Percentiles rank a stretch among this genome's conserved stretches.
Conservation (phyloP, 768 basidiomycete genomes). For the Rhodosporidiobolus sp. region DNA sequence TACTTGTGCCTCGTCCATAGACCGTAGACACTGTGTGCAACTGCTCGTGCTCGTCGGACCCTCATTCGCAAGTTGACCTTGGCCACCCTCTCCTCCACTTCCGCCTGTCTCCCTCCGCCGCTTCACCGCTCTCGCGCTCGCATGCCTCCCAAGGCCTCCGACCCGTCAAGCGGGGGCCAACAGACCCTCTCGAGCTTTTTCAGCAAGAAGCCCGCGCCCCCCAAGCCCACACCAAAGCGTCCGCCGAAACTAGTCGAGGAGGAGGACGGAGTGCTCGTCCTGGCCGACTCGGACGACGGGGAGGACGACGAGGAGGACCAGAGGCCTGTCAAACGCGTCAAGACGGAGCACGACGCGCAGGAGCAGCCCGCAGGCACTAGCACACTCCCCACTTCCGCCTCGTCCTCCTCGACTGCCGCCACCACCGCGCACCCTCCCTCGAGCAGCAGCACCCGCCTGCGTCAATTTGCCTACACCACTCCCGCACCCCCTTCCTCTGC, state of each 20-base stretch:
- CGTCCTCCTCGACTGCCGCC: background rate
- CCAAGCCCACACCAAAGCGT: background rate
- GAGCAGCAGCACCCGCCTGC: background rate
- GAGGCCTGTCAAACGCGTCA: background rate
- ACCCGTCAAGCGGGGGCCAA: background rate
- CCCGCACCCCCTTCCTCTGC: background rate
- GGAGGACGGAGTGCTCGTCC: background rate
- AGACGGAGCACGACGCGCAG: constrained; percentile 11
- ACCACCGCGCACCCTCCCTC: background rate
- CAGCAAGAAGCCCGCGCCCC: no score
- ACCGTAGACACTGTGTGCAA: no score
- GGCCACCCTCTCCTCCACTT: no score
- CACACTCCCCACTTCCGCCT: background rate
- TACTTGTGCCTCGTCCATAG: no score
- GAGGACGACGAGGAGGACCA: background rate
- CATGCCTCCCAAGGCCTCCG: constrained; percentile 12
- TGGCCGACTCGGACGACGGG: constrained; percentile 22
- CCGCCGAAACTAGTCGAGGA: background rate
- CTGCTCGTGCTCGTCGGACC: no score
- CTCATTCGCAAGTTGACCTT: no score
- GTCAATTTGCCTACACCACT: constrained; percentile 4
- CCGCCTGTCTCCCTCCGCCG: no score
- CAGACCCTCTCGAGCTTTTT: constrained; percentile 27
- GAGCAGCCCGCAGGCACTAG: constrained; percentile 3
- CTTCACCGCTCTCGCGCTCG: no score